A percentile compares a stretch with the other conserved stretches of the same genome.
Conservation (phyloP, 2,329 filamentous ascomycete genomes). For the Monilinia aucupariae region DNA sequence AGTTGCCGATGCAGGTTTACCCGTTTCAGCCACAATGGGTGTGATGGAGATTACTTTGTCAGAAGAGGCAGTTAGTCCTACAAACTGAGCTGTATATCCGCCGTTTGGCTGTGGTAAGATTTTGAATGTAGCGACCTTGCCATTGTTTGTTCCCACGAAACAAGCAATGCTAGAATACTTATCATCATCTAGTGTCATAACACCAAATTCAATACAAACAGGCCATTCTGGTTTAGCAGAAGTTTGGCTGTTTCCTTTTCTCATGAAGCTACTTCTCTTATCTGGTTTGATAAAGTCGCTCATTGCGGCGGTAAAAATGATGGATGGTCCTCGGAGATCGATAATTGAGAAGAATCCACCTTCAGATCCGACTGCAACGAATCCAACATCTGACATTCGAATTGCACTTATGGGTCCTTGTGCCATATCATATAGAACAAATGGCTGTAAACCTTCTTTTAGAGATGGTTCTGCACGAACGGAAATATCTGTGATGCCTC, state of each 20-base stretch:
- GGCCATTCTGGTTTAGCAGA: constrained; percentile 62
- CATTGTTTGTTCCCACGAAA: constrained; percentile 82
- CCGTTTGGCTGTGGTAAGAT: constrained; percentile 66
- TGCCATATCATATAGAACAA: constrained; percentile 75
- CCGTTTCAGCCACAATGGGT: constrained; percentile 74
- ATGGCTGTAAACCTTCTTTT: constrained; percentile 75
- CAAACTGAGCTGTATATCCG: constrained; percentile 66
- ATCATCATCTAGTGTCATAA: constrained; percentile 90
- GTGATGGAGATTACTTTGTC: constrained; percentile 69
- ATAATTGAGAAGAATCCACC: constrained; percentile 74
- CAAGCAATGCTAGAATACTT: constrained; percentile 91
- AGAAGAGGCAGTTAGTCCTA: constrained; percentile 61
- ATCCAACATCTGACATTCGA: constrained; percentile 86
- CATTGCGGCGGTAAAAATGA: constrained; percentile 72
- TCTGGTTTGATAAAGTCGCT: constrained; percentile 70
- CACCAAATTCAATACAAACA: constrained; percentile 80
- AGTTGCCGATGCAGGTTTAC: constrained; percentile 69
- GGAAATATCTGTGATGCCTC: constrained; percentile 68
- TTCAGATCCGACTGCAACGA: constrained; percentile 82
- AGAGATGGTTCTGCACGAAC: constrained; percentile 65
- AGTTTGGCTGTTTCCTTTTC: constrained; percentile 46
- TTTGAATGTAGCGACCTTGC: constrained; percentile 85
- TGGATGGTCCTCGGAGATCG: constrained; percentile 77
- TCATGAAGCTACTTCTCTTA: constrained; percentile 68
- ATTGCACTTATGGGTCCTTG: constrained; percentile 75